Evolutionary conservation across 2,329 filamentous ascomycete species (phyloP), one percentile per base, ranked within the genome.

Genomic region (Arachnomyces sp.): DNA sequence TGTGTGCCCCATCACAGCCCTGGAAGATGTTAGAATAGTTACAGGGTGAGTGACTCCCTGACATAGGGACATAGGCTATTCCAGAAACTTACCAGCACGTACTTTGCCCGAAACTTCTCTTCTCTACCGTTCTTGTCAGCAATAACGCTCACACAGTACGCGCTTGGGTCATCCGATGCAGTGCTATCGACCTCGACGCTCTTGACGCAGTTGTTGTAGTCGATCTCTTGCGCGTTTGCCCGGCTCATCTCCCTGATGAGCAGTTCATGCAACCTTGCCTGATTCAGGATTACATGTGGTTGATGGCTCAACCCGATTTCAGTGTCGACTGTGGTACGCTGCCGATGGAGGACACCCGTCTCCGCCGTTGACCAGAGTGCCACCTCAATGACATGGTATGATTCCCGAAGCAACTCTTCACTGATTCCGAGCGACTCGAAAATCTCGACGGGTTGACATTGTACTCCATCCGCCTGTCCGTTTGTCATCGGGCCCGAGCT

Each of bases 381-480:
- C 3, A 77, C 61, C 55, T 80, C 77, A 13, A 74, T 60, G 8
- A 77, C 69, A 52, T 79, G 77, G 40, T 73, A 79, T 1, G 75
- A 67, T 43, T 79, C 75, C 28, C 67, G 65, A 21, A 79, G 64
- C 18, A 81, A 60, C 13, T 69, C 61, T 34, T 76, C 73, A 2
- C 69, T 65, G 3, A 80, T 66, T 1, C 68, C 73, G 25, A 80
- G 75, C 33, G 72, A 75, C 50, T 80, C 76, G 37, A 79, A 77
- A 15, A 81, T 69, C 53, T 81, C 77, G 11, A 80, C 74, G 0
- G 75, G 78, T 2, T 75, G 73, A 41, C 71, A 74, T 56, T 79
- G 75, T 13, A 78, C 73, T 2, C 77, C 76, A 44, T 84, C 80
- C 11, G 80, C 80, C 56, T 83, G 77, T 2, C 78, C 79, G 34